Base-by-base conservation (phyloP, 495 filamentous ascomycete genomes). In the Xylaria longipes region DNA sequence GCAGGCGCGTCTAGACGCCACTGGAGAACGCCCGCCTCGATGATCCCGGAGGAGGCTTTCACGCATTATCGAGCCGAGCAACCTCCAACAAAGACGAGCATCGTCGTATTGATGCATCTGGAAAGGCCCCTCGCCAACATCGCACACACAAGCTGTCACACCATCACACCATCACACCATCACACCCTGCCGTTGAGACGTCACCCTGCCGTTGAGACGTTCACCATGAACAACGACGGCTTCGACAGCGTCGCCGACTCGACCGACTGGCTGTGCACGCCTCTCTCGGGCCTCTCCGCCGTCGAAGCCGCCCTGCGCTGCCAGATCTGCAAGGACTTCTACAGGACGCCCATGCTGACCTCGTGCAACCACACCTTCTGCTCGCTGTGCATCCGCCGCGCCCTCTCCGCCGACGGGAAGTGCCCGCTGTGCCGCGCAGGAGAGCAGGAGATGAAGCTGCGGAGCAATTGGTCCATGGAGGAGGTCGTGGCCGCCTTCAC, bases 261-360 rank as follows among this genome's bases (percentile, higher is more conserved):
- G 7, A 95, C 95, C 58, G 97, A 99, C 85, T 99, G 96, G 97
- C 83, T 94, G 20, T 75, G 83, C n/a, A 98, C 96, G 27, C 88
- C 90, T 1, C 84, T 98, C 11, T 86, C 90, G 2, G 82, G 86
- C 43, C 87, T 99, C 68, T 84, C 89, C 61, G 84, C 90, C 7
- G 87, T 99, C 67, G 96, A 99, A 76, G 89, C 93, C 50, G 89
- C 93, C 20, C 87, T 99, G 20, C 93, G 95, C 73, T 99, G 96
- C 81, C 92, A 98, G 76, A 91, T 99, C 69, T 99, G 96, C 87
- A 98, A 98, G 81, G 96, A 99, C 79, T 97, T 98, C 81, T 98
- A 92, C 83, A 87, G 89, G 71, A 94, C 93, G 29, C 96, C 96
- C 1, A 95, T 99, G 85, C 90, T 98, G 66, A 99, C 96, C 1